Evolutionary conservation across 2,329 filamentous ascomycete species (phyloP), one percentile per base, ranked within the genome.

Genomic region (Phoma sp.): DNA sequence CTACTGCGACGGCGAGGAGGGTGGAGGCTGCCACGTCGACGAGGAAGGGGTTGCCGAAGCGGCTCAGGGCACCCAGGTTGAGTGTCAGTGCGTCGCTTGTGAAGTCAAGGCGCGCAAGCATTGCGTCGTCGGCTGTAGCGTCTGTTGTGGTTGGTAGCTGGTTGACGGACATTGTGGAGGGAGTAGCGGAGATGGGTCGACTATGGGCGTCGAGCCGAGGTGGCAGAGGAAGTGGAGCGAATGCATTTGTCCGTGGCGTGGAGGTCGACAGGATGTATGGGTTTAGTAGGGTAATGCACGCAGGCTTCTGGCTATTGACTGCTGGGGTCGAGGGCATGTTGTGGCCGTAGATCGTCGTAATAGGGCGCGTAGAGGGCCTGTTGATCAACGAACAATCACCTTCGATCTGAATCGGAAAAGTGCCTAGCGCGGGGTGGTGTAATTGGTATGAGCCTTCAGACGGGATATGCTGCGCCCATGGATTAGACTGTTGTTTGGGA

Each of bases 51-150:
- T 77, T 78, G n/a, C 76, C 75, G 51, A 81, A 71, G 17, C 70
- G 74, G 12, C 74, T 66, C 2, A 82, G 60, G 1, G 76, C 76
- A 2, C 76, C 77, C 6, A 78, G 66, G 51, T 82, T 80, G n/a
- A 82, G 64, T 2, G 74, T 74, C 15, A 80, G 72, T 2, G 75
- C 73, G 37, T 76, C 75, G 15, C 73, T 72, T 21, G 62, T 63
- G 50, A 81, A 77, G 60, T 81, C 78, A 4, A 82, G 71, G 13
- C 74, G 76, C 0, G 77, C 77, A 8, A 82, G 73, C 45, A 77
- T 73, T 31, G 70, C 70, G 41, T 75, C 74, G 48, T 74, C 71
- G 10, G 71, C 60, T 7, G 68, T 67, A 2, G 71, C 73, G 48
- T 75, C 73, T n/a, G 70, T 73, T 12, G 71, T 67, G 12, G 70